These are phyloP conservation scores for Phytophthora podocarpi DNA, from an alignment of 352 stramenopile species.

Conservation along the genomic window DNA sequence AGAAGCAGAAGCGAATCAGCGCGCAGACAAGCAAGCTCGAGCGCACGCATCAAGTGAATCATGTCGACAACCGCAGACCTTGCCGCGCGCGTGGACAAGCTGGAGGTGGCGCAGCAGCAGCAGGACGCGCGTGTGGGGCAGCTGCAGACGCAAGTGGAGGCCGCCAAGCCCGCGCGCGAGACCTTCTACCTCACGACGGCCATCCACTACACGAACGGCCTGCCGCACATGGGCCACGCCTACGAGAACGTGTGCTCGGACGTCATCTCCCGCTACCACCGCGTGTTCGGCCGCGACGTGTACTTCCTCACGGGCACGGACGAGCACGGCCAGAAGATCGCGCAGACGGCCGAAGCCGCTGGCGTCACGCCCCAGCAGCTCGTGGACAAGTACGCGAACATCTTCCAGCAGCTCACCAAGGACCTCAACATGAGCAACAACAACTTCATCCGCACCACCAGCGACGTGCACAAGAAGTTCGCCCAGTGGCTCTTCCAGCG, in stretches of 20 bases:
- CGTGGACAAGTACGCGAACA: slow-evolving; percentile 94
- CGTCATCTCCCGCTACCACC: slow-evolving; percentile 96
- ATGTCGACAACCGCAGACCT: slow-evolving; percentile 44
- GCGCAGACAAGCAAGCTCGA: neutral
- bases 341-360: slow-evolving; percentile 93
- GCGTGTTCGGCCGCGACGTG: slow-evolving; percentile 84
- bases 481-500: slow-evolving; percentile 95
- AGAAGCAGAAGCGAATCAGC: slow-evolving; percentile 30
- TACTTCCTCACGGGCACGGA: slow-evolving; percentile 93
- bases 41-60: no score
- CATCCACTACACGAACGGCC: slow-evolving; percentile 99
- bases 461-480: slow-evolving; percentile 94
- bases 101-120: slow-evolving; percentile 53
- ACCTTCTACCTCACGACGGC: slow-evolving; percentile 98
- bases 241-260: slow-evolving; percentile 98
- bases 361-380: slow-evolving; percentile 94
- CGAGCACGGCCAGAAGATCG: slow-evolving; percentile 99
- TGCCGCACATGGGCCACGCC: slow-evolving; percentile 98
- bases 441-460: slow-evolving; percentile 97
- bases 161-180: slow-evolving; percentile 47
- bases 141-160: slow-evolving; percentile 43
- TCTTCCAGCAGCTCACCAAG: slow-evolving; percentile 88
- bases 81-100: slow-evolving; percentile 42
- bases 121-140: slow-evolving; percentile 40
- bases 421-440: slow-evolving; percentile 90